phyloP scores from a whole-genome alignment of 108 stramenopile genomes.

The Asterionellopsis glacialis region DNA sequence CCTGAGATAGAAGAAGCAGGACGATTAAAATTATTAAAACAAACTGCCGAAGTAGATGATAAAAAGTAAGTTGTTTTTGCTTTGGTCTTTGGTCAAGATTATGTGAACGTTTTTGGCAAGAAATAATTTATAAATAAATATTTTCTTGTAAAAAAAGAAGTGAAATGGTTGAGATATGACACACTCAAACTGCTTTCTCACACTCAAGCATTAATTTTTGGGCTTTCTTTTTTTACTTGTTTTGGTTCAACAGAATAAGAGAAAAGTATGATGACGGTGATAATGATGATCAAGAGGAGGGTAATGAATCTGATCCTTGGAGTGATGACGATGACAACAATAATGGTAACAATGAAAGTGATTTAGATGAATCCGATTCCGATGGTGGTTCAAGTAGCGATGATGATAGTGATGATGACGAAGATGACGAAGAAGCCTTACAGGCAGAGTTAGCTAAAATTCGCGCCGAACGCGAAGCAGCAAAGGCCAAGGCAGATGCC shows the following conservation, averaged over 20 bases:
- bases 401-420: conserved; percentile 77
- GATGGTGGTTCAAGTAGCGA: conserved; percentile 27
- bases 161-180: too few species aligned
- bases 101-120: neutral
- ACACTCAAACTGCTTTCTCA: too few species aligned
- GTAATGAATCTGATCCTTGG: conserved; percentile 45
- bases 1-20: conserved; percentile 60
- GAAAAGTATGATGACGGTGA: conserved; percentile 52
- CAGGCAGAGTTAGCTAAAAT: conserved; percentile 92
- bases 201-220: neutral
- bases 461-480: conserved; percentile 78
- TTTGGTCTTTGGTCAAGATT: conserved; percentile 14
- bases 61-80: conserved; percentile 42
- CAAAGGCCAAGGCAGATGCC: conserved; percentile 69
- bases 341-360: conserved; percentile 34
- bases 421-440: conserved; percentile 89
- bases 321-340: conserved; percentile 46
- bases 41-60: conserved; percentile 80
- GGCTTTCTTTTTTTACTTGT: conserved; percentile 2
- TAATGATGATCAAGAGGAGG: conserved; percentile 33
- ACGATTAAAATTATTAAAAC: conserved; percentile 61
- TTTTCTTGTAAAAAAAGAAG: too few species aligned
- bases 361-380: conserved; percentile 59
- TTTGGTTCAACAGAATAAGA: conserved; percentile 17
- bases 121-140: too few species aligned